These are phyloP conservation scores for Yarrowia phangngaensis DNA, from an alignment of 805 yeast species.

Conservation along the genomic window DNA sequence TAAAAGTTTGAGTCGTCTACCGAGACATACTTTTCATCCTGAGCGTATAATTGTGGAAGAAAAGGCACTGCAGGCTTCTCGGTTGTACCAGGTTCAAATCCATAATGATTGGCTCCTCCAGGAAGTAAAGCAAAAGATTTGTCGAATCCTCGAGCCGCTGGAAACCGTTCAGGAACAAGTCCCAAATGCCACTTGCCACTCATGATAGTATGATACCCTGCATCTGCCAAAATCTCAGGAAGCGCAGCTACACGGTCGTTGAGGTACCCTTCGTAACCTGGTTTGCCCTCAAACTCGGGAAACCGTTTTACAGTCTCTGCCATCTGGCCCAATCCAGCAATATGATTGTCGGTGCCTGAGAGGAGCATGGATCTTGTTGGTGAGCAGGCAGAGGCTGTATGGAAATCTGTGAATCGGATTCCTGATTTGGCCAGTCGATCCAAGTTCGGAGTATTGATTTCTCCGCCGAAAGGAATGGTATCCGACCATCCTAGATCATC, in stretches of 20 bases:
- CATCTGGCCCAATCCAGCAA: constrained; percentile 61
- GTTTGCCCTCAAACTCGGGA: constrained; percentile 45
- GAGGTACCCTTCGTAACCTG: constrained; percentile 55
- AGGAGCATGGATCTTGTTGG: constrained; percentile 60
- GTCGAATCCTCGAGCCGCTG: constrained; percentile 49
- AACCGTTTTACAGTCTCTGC: constrained; percentile 44
- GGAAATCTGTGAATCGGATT: constrained; percentile 53
- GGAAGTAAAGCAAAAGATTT: constrained; percentile 50
- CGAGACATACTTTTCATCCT: constrained; percentile 40
- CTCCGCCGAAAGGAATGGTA: constrained; percentile 48
- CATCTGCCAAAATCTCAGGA: constrained; percentile 49
- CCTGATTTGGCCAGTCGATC: constrained; percentile 47
- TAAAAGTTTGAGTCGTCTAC: constrained; percentile 43
- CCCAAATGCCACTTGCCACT: constrained; percentile 65
- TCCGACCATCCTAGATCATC: constrained; percentile 62
- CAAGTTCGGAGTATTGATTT: constrained; percentile 54
- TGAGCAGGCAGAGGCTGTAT: constrained; percentile 61
- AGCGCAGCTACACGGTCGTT: constrained; percentile 51
- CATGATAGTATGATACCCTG: constrained; percentile 49
- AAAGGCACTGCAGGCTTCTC: constrained; percentile 37
- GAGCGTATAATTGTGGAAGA: constrained; percentile 44
- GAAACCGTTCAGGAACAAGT: constrained; percentile 46
- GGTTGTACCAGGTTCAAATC: constrained; percentile 40
- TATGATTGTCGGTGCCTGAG: constrained; percentile 59
- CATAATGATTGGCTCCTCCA: constrained; percentile 57